Evolutionary conservation across 495 filamentous ascomycete genomes (phyloP).

Genomic region (Aspergillus hancockii): DNA sequence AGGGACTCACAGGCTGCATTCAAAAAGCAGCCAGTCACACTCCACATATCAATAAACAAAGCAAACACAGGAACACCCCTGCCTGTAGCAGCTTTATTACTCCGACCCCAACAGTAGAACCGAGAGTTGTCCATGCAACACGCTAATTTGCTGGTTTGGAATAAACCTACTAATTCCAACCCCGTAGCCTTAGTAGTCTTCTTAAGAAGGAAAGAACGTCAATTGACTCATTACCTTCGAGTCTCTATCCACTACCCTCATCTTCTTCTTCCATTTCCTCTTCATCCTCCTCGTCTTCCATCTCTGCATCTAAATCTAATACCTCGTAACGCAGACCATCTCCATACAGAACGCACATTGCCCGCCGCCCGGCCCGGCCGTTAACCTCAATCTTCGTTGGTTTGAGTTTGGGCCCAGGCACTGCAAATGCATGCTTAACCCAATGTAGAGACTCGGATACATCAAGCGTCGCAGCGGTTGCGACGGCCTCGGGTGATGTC

Average conservation of each 20-base stretch:
- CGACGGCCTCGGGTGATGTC: slow-evolving; percentile 18
- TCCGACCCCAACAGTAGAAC: not conserved
- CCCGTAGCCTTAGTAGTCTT: not conserved
- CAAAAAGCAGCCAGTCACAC: not conserved
- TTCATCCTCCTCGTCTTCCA: slow-evolving; percentile 34
- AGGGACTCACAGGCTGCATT: not conserved
- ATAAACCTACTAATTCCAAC: not conserved
- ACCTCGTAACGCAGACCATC: slow-evolving; percentile 58
- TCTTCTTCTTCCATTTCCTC: slow-evolving; percentile 30
- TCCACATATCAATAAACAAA: slow-evolving; percentile 1
- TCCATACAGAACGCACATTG: slow-evolving; percentile 56
- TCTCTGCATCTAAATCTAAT: slow-evolving; percentile 54
- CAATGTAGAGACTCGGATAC: slow-evolving; percentile 17
- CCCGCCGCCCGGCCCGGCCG: slow-evolving; percentile 52
- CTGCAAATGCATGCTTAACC: slow-evolving; percentile 37
- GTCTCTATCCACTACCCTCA: slow-evolving; percentile 15
- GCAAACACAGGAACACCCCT: not conserved
- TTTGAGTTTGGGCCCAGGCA: slow-evolving; percentile 39
- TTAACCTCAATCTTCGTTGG: slow-evolving; percentile 55
- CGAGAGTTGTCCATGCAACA: not conserved
- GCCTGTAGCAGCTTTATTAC: not conserved
- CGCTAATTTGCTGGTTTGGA: not conserved
- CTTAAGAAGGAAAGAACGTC: not conserved
- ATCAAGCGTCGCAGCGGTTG: slow-evolving; percentile 25
- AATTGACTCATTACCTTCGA: not conserved